Base-by-base conservation (phyloP, 2,329 filamentous ascomycete species). In the Didymellaceae sp. region DNA sequence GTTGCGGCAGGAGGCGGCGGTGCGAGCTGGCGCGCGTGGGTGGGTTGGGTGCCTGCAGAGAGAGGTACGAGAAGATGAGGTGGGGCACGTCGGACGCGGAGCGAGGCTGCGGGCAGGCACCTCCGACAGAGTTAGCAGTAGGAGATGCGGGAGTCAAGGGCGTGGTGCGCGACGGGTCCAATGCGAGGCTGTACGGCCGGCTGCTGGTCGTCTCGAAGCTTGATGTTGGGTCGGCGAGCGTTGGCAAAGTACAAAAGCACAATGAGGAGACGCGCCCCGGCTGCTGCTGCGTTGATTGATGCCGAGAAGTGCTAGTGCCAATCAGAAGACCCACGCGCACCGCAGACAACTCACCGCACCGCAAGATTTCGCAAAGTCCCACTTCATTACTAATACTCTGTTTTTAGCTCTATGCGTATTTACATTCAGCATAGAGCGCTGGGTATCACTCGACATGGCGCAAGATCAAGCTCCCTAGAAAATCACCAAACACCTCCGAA, bases 81-180 rank as follows among this genome's bases (percentile, higher is more conserved):
- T 60, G 69, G 69, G 69, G 68, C 66, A 71, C 55, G 56, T 52
- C 54, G 52, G 54, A 51, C 57, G 55, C 43, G 32, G 55, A 38
- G 48, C 52, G 38, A 52, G 45, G 55, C 56, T 62, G 63, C 65
- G 65, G 67, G 66, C 62, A 61, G 66, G 65, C 62, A 61, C 52
- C 42, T 22, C 37, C 34, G 48, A 55, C 35, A 30, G 20, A n/a
- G n/a, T n/a, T n/a, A n/a, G n/a, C n/a, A n/a, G n/a, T 18, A 17
- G 43, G 26, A 24, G 34, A 28, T 39, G 24, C 32, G 35, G 33
- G 47, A 14, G 43, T 18, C 30, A 30, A 20, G 39, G 50, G 56
- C 32, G 48, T 34, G 47, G 55, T 35, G 28, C 39, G 39, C 32
- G 44, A 45, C 41, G 34, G 39, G 41, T 39, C 30, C 21, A 46